phyloP scores from a whole-genome alignment of 2,329 filamentous ascomycete genomes.

The Calonectria pseudoturangicola region DNA sequence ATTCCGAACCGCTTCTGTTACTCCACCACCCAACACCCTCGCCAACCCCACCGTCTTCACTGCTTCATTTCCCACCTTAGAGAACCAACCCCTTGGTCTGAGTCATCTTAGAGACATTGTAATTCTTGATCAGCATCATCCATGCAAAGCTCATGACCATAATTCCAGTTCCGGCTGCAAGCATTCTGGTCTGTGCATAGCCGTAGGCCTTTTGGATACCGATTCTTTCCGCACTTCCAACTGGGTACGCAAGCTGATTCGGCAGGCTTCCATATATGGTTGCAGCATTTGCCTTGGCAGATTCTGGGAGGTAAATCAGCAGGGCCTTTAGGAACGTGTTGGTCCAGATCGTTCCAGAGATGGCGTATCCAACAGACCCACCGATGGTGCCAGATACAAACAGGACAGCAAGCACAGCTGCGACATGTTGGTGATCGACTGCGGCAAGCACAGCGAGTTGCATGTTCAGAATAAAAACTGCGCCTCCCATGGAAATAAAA shows the following conservation, averaged over 20 bases:
- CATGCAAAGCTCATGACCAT: conserved; percentile 54
- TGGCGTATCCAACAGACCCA: conserved; percentile 66
- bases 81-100: conserved; percentile 58
- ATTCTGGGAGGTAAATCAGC: conserved; percentile 61
- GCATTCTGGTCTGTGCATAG: conserved; percentile 65
- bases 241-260: conserved; percentile 61
- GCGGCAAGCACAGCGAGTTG: conserved; percentile 76
- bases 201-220: conserved; percentile 69
- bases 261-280: conserved; percentile 64
- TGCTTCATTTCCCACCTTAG: conserved; percentile 32
- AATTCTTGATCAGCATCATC: conserved; percentile 56
- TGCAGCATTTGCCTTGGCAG: conserved; percentile 57
- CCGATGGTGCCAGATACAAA: conserved; percentile 67
- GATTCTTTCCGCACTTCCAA: conserved; percentile 62
- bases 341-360: conserved; percentile 65
- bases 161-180: conserved; percentile 59
- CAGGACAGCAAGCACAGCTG: conserved; percentile 67
- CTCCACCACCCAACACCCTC: not conserved
- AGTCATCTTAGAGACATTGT: conserved; percentile 55
- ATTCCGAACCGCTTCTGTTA: not conserved
- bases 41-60: not conserved
- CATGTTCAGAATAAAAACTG: conserved; percentile 72
- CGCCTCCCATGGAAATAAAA: conserved; percentile 71
- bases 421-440: conserved; percentile 72
- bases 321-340: conserved; percentile 63